These are phyloP conservation scores for Fennellomyces sp. DNA, from an alignment of 371 early-diverging fungal species.

Conservation along the genomic window DNA sequence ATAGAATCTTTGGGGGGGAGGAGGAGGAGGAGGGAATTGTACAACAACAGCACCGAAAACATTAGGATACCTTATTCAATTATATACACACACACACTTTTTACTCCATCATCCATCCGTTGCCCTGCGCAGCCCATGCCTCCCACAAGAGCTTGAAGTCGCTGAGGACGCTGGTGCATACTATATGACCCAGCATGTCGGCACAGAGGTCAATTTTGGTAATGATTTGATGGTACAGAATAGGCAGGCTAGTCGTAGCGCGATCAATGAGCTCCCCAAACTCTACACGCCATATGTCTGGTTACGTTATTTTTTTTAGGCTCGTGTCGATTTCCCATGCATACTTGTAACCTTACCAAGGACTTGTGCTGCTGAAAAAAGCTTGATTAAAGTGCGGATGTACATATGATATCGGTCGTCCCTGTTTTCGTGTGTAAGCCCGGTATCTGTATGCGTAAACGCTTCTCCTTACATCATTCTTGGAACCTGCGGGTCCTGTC, in stretches of 20 bases:
- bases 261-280: not conserved
- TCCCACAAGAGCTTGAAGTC: constrained; percentile 6
- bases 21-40: not conserved
- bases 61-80: not conserved
- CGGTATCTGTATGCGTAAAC: no score
- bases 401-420: constrained; percentile 10
- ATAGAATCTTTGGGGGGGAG: not conserved
- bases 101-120: not conserved
- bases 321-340: no score
- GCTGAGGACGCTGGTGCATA: not conserved
- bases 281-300: not conserved
- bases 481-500: not conserved
- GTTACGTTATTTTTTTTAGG: no score
- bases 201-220: constrained; percentile 4
- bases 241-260: not conserved
- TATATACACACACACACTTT: not conserved
- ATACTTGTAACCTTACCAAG: not conserved
- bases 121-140: not conserved
- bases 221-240: not conserved
- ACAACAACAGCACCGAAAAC: not conserved
- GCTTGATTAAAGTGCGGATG: constrained; percentile 10
- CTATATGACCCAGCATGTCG: constrained; percentile 6
- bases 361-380: constrained; percentile 5
- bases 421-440: not conserved
- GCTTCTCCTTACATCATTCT: constrained; percentile 1